These are phyloP conservation scores for Neocucurbitaria cava DNA, from an alignment of 2,329 filamentous ascomycete species.

Conservation along the genomic window DNA sequence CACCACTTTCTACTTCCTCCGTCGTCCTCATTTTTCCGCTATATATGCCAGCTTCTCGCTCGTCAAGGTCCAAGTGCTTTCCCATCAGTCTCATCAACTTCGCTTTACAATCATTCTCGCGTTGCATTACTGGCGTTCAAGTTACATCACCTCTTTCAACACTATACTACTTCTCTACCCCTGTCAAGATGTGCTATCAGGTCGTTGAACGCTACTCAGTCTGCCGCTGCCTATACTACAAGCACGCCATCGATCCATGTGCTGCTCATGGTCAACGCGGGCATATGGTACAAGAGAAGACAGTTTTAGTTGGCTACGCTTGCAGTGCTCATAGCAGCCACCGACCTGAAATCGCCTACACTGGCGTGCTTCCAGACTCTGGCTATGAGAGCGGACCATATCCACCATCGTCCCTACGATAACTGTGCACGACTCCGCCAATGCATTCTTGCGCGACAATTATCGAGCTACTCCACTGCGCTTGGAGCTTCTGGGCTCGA, in stretches of 20 bases:
- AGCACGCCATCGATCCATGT: conserved; percentile 85
- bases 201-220: conserved; percentile 84
- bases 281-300: conserved; percentile 75
- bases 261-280: conserved; percentile 75
- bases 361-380: conserved; percentile 35
- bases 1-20: conserved; percentile 25
- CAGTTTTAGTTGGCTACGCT: conserved; percentile 81
- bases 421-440: conserved; percentile 5
- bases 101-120: conserved; percentile 18
- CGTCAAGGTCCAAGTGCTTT: conserved; percentile 19
- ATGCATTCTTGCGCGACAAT: conserved; percentile 1
- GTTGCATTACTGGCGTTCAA: conserved; percentile 19
- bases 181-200: conserved; percentile 78
- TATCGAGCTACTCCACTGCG: neutral
- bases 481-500: neutral
- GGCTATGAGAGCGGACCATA: conserved; percentile 39
- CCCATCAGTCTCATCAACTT: conserved; percentile 17
- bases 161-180: neutral
- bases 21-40: conserved; percentile 26
- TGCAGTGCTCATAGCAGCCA: conserved; percentile 65
- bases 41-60: conserved; percentile 44
- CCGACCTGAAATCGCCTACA: conserved; percentile 27
- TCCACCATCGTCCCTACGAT: conserved; percentile 21
- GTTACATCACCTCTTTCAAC: conserved; percentile 5
- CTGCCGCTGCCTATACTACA: conserved; percentile 87